Evolutionary conservation across 495 filamentous ascomycete species (phyloP).

Genomic region (Xylaria bambusicola): DNA sequence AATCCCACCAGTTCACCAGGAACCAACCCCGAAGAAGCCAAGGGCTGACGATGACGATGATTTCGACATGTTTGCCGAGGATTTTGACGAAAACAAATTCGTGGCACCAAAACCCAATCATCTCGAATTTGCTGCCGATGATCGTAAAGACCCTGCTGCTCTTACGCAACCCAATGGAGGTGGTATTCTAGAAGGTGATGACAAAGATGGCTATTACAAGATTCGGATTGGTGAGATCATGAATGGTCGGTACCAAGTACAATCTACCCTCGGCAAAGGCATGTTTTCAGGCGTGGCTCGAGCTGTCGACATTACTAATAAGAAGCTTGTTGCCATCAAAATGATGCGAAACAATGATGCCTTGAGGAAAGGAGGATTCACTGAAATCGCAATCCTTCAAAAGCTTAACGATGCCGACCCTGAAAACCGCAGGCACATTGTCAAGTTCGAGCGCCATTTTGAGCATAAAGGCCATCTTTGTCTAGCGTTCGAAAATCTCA

Average conservation of each 20-base stretch:
- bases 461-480: conserved; percentile 95
- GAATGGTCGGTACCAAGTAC: conserved; percentile 83
- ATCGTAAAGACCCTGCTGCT: conserved; percentile 35
- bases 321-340: conserved; percentile 81
- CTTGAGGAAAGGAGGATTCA: conserved; percentile 88
- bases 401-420: conserved; percentile 81
- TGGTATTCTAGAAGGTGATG: conserved; percentile 90
- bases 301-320: conserved; percentile 75
- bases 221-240: conserved; percentile 86
- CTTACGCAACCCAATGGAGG: conserved; percentile 58
- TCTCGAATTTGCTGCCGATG: conserved; percentile 41
- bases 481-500: conserved; percentile 94
- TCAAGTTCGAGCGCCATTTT: conserved; percentile 82
- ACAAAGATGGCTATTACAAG: conserved; percentile 93
- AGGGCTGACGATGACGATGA: conserved; percentile 62
- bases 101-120: conserved; percentile 54
- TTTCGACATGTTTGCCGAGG: conserved; percentile 96
- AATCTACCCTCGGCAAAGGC: conserved; percentile 84
- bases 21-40: conserved; percentile 38
- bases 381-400: conserved; percentile 88
- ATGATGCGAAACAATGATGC: conserved; percentile 94
- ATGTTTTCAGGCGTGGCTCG: conserved; percentile 97
- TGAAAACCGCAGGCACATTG: conserved; percentile 88
- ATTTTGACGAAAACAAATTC: conserved; percentile 88
- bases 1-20: conserved; percentile 38